Percentiles rank a stretch among this genome's conserved stretches.
Conservation (phyloP, 179 eudicot genomes). For the Spergularia azorica region DNA sequence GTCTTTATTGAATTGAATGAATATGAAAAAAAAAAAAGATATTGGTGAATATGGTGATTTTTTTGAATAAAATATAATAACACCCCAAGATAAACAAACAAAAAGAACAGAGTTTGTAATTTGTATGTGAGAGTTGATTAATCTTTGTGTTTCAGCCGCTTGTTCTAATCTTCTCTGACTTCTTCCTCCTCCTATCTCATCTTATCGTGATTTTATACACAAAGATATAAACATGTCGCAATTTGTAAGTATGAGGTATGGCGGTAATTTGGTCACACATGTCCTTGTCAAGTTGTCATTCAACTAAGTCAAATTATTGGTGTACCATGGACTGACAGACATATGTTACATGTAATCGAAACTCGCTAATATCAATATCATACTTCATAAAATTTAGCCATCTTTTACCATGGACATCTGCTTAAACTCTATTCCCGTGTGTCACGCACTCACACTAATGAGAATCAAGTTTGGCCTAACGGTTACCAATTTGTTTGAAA, state of each 20-base stretch:
- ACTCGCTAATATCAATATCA: no score
- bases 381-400: no score
- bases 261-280: neutral
- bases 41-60: neutral
- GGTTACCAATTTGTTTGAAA: no score
- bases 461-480: no score
- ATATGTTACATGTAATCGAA: no score
- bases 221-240: neutral
- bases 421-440: no score
- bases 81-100: neutral
- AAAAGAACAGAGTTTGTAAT: neutral
- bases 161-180: neutral
- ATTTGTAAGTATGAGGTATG: neutral
- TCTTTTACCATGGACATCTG: no score
- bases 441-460: no score
- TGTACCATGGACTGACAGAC: no score
- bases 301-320: no score
- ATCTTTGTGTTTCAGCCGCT: neutral
- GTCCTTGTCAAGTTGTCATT: no score
- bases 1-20: neutral
- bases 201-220: slow-evolving; percentile 4
- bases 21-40: no score
- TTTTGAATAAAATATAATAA: neutral
- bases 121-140: neutral
- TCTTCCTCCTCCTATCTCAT: slow-evolving; percentile 4